Percentiles rank a stretch among this genome's conserved stretches.
phyloP scores from a whole-genome alignment of 2,329 filamentous ascomycete species.

The Fusarium oligoseptatum region DNA sequence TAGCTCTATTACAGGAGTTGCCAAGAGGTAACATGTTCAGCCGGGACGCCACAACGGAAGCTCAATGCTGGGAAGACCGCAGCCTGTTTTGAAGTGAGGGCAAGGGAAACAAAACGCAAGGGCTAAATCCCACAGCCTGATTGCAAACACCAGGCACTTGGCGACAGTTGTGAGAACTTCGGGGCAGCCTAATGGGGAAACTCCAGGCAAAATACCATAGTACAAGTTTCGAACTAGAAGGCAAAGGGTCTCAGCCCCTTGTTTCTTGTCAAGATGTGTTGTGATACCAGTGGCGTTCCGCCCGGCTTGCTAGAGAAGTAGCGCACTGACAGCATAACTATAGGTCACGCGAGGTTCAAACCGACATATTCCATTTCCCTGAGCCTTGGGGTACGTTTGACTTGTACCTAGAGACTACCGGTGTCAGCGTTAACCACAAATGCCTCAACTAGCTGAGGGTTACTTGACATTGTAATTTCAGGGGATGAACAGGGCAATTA shows the following conservation, averaged over 20 bases:
- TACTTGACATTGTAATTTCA: no score
- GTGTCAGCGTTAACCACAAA: neutral
- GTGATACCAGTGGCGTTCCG: neutral
- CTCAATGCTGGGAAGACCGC: neutral
- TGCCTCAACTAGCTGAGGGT: no score
- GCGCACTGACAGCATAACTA: neutral
- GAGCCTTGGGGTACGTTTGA: neutral
- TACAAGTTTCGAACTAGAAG: neutral
- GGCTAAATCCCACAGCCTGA: neutral
- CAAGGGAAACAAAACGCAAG: no score
- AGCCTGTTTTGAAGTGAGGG: neutral
- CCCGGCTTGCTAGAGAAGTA: neutral
- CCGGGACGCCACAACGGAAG: neutral
- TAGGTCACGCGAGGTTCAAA: neutral
- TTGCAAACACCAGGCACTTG: neutral
- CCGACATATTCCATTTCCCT: accelerated
- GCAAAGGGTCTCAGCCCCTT: neutral
- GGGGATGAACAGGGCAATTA: no score
- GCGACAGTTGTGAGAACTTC: neutral
- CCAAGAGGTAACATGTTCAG: neutral
- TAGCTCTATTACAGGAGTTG: neutral
- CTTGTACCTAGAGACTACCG: neutral
- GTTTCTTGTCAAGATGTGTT: neutral
- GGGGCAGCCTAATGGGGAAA: neutral
- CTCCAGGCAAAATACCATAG: neutral